These are phyloP conservation scores for Capsicum baccatum DNA, from an alignment of 257 asterid species.

Conservation along the genomic window DNA sequence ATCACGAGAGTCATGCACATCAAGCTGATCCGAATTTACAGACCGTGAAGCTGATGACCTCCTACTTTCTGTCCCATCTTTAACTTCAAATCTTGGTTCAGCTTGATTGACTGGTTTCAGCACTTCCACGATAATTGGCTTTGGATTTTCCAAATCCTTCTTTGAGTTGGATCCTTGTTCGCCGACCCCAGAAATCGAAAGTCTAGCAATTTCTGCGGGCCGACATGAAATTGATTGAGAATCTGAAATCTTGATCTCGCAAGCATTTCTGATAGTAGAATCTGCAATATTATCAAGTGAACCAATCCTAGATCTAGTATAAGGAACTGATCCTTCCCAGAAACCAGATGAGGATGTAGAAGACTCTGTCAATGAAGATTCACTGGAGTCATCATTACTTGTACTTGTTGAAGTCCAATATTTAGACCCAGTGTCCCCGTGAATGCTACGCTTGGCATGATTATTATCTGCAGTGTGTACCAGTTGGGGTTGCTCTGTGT, in stretches of 20 bases:
- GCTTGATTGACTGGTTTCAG: constrained; percentile 37
- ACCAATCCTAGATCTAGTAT: constrained; percentile 46
- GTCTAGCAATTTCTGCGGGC: constrained; percentile 38
- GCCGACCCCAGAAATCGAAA: constrained; percentile 30
- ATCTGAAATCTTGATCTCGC: constrained; percentile 38
- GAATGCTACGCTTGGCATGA: constrained; percentile 33
- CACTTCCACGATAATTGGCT: constrained; percentile 33
- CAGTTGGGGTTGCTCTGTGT: constrained; percentile 38
- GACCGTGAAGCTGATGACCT: constrained; percentile 38
- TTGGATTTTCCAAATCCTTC: constrained; percentile 36
- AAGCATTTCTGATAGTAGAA: constrained; percentile 36
- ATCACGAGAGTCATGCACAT: constrained; percentile 25
- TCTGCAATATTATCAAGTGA: constrained; percentile 35
- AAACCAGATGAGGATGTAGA: constrained; percentile 67
- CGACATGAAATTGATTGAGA: constrained; percentile 32
- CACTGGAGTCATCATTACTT: constrained; percentile 45
- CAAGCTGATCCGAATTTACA: constrained; percentile 35
- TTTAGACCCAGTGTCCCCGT: constrained; percentile 36
- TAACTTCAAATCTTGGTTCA: constrained; percentile 36
- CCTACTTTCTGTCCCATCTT: constrained; percentile 37
- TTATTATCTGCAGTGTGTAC: constrained; percentile 28
- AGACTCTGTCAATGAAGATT: constrained; percentile 53
- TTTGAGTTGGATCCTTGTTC: constrained; percentile 36
- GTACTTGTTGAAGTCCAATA: constrained; percentile 46
- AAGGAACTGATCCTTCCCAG: constrained; percentile 64